These are phyloP conservation scores for Spinacia oleracea DNA, from an alignment of 179 eudicot species.

Conservation along the genomic window DNA sequence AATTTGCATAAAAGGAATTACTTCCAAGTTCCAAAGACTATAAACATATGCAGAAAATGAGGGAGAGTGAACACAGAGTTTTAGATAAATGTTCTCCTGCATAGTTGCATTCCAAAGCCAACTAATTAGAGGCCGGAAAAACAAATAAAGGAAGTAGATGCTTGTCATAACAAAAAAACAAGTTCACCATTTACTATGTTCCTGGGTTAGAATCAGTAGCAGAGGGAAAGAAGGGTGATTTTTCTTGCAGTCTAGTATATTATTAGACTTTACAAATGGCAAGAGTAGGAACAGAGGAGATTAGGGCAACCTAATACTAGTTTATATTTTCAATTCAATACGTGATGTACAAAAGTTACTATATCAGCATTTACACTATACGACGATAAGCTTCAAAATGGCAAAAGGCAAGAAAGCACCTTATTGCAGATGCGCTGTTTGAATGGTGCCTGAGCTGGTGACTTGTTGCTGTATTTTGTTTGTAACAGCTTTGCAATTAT, in stretches of 20 bases:
- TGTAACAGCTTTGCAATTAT: slow-evolving; percentile 38
- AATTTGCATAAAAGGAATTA: too few relatives aligned
- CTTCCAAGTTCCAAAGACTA: neutral
- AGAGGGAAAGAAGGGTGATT: neutral
- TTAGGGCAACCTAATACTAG: slow-evolving; percentile 11
- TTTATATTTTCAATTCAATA: slow-evolving; percentile 6
- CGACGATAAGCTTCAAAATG: slow-evolving; percentile 14
- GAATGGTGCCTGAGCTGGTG: slow-evolving; percentile 41
- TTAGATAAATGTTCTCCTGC: neutral
- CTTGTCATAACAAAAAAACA: neutral
- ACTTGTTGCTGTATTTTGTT: slow-evolving; percentile 22
- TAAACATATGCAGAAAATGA: neutral
- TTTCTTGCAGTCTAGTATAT: slow-evolving; percentile 3
- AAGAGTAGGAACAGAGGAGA: neutral
- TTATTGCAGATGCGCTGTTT: slow-evolving; percentile 42
- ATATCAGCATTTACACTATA: slow-evolving; percentile 20
- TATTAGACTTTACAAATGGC: slow-evolving; percentile 19
- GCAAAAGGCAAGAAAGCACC: slow-evolving; percentile 24
- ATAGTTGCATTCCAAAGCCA: neutral
- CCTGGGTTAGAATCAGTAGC: neutral
- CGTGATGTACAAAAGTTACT: slow-evolving; percentile 27
- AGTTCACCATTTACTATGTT: neutral
- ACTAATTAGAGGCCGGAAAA: neutral
- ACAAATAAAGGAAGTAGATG: neutral
- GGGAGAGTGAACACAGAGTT: neutral